Evolutionary conservation across 2,329 filamentous ascomycete species (phyloP), one percentile per base, ranked within the genome.

Genomic region (Neonectria ditissima): DNA sequence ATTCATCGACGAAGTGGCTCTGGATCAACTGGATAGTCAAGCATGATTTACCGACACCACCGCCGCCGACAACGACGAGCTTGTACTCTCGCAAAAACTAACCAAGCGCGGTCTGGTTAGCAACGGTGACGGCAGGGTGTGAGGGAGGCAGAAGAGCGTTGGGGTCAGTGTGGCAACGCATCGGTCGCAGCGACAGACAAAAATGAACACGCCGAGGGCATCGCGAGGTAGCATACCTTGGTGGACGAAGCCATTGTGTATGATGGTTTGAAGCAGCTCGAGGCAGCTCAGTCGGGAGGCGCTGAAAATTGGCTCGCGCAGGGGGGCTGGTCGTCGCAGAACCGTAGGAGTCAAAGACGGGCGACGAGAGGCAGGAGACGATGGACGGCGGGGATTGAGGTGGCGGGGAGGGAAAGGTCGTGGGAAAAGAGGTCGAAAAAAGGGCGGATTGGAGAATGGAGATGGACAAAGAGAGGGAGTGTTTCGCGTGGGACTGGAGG

Each of bases 1-100:
- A 99, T 82, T 98, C 96, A 81, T 98, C 96, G 79, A 98, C 95
- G 84, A 99, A 99, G 81, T 99, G 96, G 81, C 92, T 95, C 83
- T 94, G 91, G 76, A 93, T 93, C 81, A 95, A 89, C 85, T 98
- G 96, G 78, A 99, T 98, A 63, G 96, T 98, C 86, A 99, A 88
- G 84, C 96, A 98, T 67, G 95, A 98, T 87, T 99, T 99, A 84
- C 96, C 96, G 71, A 99, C 96, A 81, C 96, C 96, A 87, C 96
- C 96, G 76, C 97, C 96, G 75, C 96, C 96, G 71, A 99, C 94
- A 67, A 98, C 96, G 66, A 99, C 96, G 83, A 97, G 83, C 84
- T 97, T 97, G 83, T 97, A 97, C 84, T 96, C 92, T 88, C 92
- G 87, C 79, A 95, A 84, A 78, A 94, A 95, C 91, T 95, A 76